Percentiles rank a stretch among this genome's conserved stretches.
Evolutionary conservation across 257 asterid genomes (phyloP).

Genomic region (Solanum gandarillasii): DNA sequence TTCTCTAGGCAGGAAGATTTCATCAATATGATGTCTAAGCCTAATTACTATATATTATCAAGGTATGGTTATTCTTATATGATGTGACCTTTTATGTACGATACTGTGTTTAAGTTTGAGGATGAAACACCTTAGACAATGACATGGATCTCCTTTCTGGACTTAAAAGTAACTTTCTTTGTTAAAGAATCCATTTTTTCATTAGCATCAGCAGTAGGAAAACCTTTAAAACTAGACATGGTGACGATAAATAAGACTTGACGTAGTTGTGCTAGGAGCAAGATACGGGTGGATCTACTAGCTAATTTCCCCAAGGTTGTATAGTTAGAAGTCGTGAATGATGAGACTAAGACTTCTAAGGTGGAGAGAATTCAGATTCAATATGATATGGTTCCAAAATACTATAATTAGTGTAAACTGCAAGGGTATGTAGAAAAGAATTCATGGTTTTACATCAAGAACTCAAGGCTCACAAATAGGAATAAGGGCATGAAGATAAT

Average conservation of each 20-base stretch:
- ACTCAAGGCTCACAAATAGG: background rate
- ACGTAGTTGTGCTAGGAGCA: background rate
- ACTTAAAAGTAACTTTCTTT: background rate
- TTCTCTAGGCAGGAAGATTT: background rate
- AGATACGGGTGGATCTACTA: background rate
- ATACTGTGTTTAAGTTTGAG: background rate
- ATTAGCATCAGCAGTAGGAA: background rate
- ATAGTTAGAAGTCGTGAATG: background rate
- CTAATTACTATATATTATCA: background rate
- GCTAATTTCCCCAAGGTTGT: background rate
- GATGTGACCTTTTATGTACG: background rate
- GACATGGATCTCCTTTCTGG: background rate
- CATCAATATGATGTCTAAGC: background rate
- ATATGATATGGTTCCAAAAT: background rate
- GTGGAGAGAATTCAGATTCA: background rate
- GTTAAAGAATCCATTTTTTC: background rate
- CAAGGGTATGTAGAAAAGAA: background rate
- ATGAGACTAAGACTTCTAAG: background rate
- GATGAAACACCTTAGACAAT: background rate
- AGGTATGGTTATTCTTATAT: background rate
- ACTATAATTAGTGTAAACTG: background rate
- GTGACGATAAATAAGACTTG: background rate
- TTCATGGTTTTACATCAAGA: background rate
- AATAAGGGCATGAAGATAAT: background rate
- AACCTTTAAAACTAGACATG: background rate